These are phyloP conservation scores for Saussurea involucrata DNA, from an alignment of 129 eudicot genomes.

Conservation along the genomic window DNA sequence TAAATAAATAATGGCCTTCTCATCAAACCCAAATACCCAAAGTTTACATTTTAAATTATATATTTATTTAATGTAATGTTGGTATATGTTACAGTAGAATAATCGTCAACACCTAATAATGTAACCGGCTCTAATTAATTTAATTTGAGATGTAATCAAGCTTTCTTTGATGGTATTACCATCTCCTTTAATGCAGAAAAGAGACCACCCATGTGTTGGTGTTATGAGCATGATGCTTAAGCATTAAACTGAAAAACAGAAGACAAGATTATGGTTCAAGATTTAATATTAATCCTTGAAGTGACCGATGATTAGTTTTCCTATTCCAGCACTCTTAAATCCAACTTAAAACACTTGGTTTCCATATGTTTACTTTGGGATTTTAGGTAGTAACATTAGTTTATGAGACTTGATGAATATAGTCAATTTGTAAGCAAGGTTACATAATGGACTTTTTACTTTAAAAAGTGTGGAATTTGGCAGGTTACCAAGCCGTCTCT, in stretches of 20 bases:
- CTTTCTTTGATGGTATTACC: no score
- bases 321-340: background rate
- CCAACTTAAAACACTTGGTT: background rate
- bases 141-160: no score
- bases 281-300: background rate
- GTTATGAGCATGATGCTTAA: background rate
- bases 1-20: background rate
- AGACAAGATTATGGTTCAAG: background rate
- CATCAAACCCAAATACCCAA: no score
- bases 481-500: background rate
- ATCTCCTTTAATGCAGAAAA: constrained; percentile 1
- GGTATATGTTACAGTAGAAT: background rate
- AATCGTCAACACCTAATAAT: background rate
- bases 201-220: constrained; percentile 3
- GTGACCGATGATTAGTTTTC: background rate
- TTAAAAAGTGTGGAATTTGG: no score
- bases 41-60: no score
- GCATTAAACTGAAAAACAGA: background rate
- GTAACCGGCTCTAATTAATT: background rate
- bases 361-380: background rate
- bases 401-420: background rate
- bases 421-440: background rate
- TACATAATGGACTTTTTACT: no score
- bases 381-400: background rate
- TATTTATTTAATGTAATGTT: background rate